Evolutionary conservation across 345 rosid genomes (phyloP).

Genomic region (Isatis tinctoria): DNA sequence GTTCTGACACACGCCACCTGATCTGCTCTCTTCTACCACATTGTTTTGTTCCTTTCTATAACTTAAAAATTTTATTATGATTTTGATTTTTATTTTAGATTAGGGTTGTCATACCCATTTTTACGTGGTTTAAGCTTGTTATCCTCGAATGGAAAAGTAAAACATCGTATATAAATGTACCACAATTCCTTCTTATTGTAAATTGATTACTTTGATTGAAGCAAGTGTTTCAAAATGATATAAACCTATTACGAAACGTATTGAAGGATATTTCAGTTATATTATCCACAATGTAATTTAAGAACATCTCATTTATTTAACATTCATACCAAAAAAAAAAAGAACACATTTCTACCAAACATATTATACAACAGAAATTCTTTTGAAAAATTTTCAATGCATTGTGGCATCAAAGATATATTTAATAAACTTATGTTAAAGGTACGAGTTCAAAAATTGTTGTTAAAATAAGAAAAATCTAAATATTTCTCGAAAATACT

Average conservation of each 20-base stretch:
- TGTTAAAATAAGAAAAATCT: too few relatives aligned
- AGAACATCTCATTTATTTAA: too few relatives aligned
- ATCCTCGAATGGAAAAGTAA: neutral
- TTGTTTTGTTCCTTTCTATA: conserved; percentile 7
- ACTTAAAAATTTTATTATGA: neutral
- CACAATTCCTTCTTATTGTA: too few relatives aligned
- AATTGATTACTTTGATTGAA: neutral
- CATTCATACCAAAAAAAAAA: too few relatives aligned
- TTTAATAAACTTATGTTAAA: neutral
- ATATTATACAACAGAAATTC: neutral
- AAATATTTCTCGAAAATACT: too few relatives aligned
- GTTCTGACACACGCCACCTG: conserved; percentile 12
- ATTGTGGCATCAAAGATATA: neutral
- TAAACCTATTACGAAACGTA: neutral
- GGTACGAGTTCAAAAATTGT: neutral
- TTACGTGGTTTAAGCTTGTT: neutral
- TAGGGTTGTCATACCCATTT: neutral
- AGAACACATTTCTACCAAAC: neutral
- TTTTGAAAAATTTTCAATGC: neutral
- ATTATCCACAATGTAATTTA: neutral
- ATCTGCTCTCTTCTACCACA: conserved; percentile 8
- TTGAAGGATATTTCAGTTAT: neutral
- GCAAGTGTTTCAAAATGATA: neutral
- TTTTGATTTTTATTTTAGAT: neutral
- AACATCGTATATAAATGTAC: neutral